Percentiles rank a stretch among this genome's conserved stretches.
Evolutionary conservation across 441 rosid species (phyloP).

Genomic region (Lepidium campestre): DNA sequence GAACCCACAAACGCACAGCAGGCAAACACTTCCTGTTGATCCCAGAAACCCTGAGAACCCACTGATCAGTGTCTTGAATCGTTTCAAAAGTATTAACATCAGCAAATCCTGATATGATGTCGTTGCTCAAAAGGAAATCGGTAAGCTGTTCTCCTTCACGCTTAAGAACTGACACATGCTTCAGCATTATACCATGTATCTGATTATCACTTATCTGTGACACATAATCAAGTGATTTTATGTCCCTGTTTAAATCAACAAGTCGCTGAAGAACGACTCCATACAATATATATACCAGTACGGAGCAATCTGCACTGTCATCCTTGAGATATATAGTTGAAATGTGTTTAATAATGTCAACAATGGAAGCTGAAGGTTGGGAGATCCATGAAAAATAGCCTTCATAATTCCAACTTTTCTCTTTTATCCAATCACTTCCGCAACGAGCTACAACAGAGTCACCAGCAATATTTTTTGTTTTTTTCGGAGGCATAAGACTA

Average conservation of each 20-base stretch:
- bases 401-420: conserved; percentile 52
- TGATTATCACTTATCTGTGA: conserved; percentile 39
- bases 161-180: conserved; percentile 41
- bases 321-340: conserved; percentile 42
- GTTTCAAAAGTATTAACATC: conserved; percentile 22
- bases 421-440: conserved; percentile 68
- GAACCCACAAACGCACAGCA: conserved; percentile 68
- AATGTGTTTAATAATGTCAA: conserved; percentile 48
- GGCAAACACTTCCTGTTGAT: conserved; percentile 54
- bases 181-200: conserved; percentile 37
- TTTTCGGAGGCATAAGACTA: conserved; percentile 60
- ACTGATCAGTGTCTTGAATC: conserved; percentile 31
- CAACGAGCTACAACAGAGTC: conserved; percentile 46
- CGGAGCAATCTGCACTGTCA: conserved; percentile 41
- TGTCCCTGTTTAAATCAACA: conserved; percentile 77
- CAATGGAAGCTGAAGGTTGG: conserved; percentile 65
- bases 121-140: conserved; percentile 45
- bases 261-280: conserved; percentile 80
- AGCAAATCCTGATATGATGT: conserved; percentile 37
- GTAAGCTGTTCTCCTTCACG: conserved; percentile 74
- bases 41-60: conserved; percentile 54
- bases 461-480: conserved; percentile 50
- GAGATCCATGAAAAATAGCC: conserved; percentile 78
- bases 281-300: conserved; percentile 52
- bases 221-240: conserved; percentile 59